A percentile compares a stretch with the other conserved stretches of the same genome.
Evolutionary conservation across 2,329 filamentous ascomycete genomes (phyloP).

Genomic region (Dactylellina leptospora): DNA sequence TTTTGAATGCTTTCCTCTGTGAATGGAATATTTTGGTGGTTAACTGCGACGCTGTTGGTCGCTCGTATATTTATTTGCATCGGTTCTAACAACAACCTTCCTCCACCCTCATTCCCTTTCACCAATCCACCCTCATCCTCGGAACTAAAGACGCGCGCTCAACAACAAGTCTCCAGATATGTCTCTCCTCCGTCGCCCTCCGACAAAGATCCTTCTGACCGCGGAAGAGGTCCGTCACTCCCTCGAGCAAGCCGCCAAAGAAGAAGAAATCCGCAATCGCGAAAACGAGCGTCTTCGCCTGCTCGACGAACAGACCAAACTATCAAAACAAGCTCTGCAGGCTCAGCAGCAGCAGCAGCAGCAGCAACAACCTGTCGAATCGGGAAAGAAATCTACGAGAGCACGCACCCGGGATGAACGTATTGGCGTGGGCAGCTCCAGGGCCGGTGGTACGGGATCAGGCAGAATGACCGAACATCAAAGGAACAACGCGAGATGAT

Average conservation of each 20-base stretch:
- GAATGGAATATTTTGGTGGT: background rate
- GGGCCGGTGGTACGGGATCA: slow-evolving; percentile 34
- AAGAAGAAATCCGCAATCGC: slow-evolving; percentile 47
- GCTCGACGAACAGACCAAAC: slow-evolving; percentile 35
- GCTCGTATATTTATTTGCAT: background rate
- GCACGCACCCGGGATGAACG: slow-evolving; percentile 60
- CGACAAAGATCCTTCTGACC: slow-evolving; percentile 74
- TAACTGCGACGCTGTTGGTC: background rate
- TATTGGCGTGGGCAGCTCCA: slow-evolving; percentile 58
- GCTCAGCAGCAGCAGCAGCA: slow-evolving; percentile 20
- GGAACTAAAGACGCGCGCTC: background rate
- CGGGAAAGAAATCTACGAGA: slow-evolving; percentile 53
- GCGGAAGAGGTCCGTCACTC: slow-evolving; percentile 71
- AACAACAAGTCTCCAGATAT: slow-evolving; percentile 2
- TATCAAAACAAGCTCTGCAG: slow-evolving; percentile 28
- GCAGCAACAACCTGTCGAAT: slow-evolving; percentile 25
- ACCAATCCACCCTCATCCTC: background rate
- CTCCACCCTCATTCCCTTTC: background rate
- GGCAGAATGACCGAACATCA: slow-evolving; percentile 52
- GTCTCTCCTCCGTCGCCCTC: slow-evolving; percentile 70
- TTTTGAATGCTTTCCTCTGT: background rate
- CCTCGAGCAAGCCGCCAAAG: slow-evolving; percentile 67
- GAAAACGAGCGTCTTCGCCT: slow-evolving; percentile 47
- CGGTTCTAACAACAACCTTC: background rate
- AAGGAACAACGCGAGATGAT: slow-evolving; percentile 51